Base-by-base conservation (phyloP, 345 rosid genomes). In the Eucalyptus curtisii region DNA sequence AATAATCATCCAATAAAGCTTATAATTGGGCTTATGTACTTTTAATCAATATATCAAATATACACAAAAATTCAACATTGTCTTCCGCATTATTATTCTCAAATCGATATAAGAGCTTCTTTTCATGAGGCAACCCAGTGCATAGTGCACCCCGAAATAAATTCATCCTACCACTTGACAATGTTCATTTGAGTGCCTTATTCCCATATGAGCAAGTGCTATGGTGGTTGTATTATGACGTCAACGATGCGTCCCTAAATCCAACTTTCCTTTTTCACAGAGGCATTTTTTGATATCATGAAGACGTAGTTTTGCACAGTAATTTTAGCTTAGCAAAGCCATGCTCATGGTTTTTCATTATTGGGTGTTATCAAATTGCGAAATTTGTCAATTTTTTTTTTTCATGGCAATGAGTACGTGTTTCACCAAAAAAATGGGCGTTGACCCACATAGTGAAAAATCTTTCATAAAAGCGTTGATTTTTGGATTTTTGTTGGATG, bases 151-250 rank as follows among this genome's bases (percentile, higher is more conserved):
- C 13, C 30, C 30, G 22, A 55, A 55, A 55, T 55, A 55, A 55
- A 55, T 55, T 22, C 61, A 24, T 24, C 61, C 27, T 24, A 55
- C 61, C 61, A 24, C 61, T 24, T 55, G 27, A 55, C 12, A 55
- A 24, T 55, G 30, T 55, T 55, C 27, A 55, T 24, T 24, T 55
- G 61, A 55, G 30, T 55, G 27, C 30, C 30, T 55, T 55, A 55
- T 55, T 55, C 12, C 61, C 61, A 55, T 55, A 22, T 55, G 27
- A 24, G 3, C 27, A 22, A 24, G 27, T 24, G 27, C 61, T 24
- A 55, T 10, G 27, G 1, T 24, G 27, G 13, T 24, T 55, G 13
- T 55, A 24, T 2, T 55, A 55, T 0, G 3, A 24, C 6, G 1
- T 9, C 27, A 55, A 13, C 1, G 27, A 53, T 0, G 2, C 1